Base-by-base conservation (phyloP, 2,329 filamentous ascomycete genomes). In the Pseudogymnoascus sp. region DNA sequence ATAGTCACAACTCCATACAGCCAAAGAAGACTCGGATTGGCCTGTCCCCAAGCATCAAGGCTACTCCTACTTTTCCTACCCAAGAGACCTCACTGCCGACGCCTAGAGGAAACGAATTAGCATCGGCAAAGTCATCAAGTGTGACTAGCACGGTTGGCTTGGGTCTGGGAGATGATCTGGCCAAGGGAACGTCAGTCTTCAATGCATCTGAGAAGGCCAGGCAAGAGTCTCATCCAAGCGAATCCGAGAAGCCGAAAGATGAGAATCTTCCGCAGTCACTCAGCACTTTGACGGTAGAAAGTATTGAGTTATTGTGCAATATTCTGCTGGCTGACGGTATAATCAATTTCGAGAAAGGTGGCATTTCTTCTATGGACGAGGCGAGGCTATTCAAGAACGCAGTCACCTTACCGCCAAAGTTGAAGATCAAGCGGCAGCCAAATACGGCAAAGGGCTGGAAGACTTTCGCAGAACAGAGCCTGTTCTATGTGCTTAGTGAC, bases 401-500 rank as follows among this genome's bases (percentile, higher is more conserved):
- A 52, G 29, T 52, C 14, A 16, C 45, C 11, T 23, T 16, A 3
- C 45, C 45, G n/a, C 45, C 45, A 29, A 52, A 52, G 26, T 31
- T 52, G 31, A 37, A 35, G 37, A 60, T 39, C 16, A 21, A 26
- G 21, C 16, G 55, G 7, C 55, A 37, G 31, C 55, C 55, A 59
- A 39, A 59, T 31, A 37, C 55, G 10, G 55, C 38, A 29, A 41
- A 16, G 8, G 66, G 83, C 63, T 88, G 85, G 83, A 82, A 80
- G 65, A 69, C 78, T 1, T 89, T 89, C 67, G 78, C 83, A 33
- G 81, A 87, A 65, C 86, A 89, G 68, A 84, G 82, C 59, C 74
- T 89, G 6, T 89, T 88, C 70, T 82, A 82, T 66, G 80, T 86
- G 6, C 76, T 89, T 58, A 84, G 83, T 66, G 79, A 84, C 59